These are phyloP conservation scores for Farysia itapuensis DNA, from an alignment of 1,284 basidiomycete species.

Conservation along the genomic window DNA sequence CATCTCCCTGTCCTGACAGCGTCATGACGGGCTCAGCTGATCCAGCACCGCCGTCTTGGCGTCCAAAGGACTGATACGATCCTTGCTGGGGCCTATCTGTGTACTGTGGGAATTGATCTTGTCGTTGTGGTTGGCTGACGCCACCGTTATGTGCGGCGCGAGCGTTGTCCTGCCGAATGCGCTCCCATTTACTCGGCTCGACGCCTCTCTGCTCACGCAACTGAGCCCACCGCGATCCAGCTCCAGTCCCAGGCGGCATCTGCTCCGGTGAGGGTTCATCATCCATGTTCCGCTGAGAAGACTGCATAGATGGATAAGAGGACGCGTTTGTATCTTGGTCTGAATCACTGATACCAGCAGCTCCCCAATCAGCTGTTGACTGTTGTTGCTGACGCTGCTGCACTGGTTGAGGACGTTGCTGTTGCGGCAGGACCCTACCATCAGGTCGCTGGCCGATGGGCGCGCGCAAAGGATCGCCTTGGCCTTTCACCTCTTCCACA, in stretches of 20 bases:
- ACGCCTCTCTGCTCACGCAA: slow-evolving; percentile 29
- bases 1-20: slow-evolving; percentile 18
- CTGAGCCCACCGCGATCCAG: slow-evolving; percentile 34
- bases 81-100: neutral
- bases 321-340: neutral
- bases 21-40: slow-evolving; percentile 20
- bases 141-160: slow-evolving; percentile 23
- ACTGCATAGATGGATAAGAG: neutral
- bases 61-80: neutral
- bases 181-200: slow-evolving; percentile 43
- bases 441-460: slow-evolving; percentile 16
- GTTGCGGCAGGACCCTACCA: too few relatives aligned
- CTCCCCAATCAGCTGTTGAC: slow-evolving; percentile 17
- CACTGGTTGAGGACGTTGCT: neutral
- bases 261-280: neutral
- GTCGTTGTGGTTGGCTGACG: neutral
- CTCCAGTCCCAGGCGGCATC: slow-evolving; percentile 14
- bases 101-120: neutral
- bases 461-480: slow-evolving; percentile 12
- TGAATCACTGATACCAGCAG: slow-evolving; percentile 1
- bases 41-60: neutral
- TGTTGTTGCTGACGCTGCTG: slow-evolving; percentile 2
- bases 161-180: slow-evolving; percentile 42
- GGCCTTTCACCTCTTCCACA: slow-evolving; percentile 27
- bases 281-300: neutral